Percentiles rank a stretch among this genome's conserved stretches.
Conservation (phyloP, 108 stramenopile species). For the Fistulifera pelliculosa region DNA sequence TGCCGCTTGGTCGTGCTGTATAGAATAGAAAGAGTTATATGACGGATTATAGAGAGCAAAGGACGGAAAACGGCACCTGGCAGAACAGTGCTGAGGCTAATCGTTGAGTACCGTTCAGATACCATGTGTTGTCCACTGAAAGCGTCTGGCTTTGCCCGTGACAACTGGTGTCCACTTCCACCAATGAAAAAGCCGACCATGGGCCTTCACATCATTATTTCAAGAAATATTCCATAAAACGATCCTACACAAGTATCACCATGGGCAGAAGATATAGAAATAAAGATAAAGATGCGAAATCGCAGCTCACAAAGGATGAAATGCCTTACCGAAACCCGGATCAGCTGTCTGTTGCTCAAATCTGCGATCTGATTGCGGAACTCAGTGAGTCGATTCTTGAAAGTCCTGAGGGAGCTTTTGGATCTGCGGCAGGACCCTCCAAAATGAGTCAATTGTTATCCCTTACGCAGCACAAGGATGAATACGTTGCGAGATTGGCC, state of each 20-base stretch:
- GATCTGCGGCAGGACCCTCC: constrained; percentile 19
- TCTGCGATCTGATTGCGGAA: constrained; percentile 65
- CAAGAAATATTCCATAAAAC: too few species aligned
- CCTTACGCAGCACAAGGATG: constrained; percentile 22
- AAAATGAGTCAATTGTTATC: constrained; percentile 47
- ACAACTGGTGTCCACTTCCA: too few species aligned
- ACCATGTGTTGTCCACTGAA: too few species aligned
- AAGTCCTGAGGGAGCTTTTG: constrained; percentile 56
- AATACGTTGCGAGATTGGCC: constrained; percentile 38
- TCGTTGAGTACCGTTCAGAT: too few species aligned
- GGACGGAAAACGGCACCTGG: too few species aligned
- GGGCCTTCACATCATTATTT: not conserved
- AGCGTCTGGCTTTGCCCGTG: too few species aligned
- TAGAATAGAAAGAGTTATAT: too few species aligned
- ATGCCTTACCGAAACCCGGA: not conserved
- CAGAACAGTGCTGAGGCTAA: too few species aligned
- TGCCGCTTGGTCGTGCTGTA: too few species aligned
- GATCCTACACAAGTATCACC: not conserved
- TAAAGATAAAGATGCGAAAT: not conserved
- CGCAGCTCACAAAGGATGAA: not conserved
- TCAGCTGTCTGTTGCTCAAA: constrained; percentile 20
- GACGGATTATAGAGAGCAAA: too few species aligned
- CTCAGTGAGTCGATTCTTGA: constrained; percentile 67
- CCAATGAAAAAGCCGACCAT: too few species aligned
- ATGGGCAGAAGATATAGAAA: not conserved